Evolutionary conservation across 2,329 filamentous ascomycete species (phyloP).

Genomic region (Ceratocystis cubensis): DNA sequence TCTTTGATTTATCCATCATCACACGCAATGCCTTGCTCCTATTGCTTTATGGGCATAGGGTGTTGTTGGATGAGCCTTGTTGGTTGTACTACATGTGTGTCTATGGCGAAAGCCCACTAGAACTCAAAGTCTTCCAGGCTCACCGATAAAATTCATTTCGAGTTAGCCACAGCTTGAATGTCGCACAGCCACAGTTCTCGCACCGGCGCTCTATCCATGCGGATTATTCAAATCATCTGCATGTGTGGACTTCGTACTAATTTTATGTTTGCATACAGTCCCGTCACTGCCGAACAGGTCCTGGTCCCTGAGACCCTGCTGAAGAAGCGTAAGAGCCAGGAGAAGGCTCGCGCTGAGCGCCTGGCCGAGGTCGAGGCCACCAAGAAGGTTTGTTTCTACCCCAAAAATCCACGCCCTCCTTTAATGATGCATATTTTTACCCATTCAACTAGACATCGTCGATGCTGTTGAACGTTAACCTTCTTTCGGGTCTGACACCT

Average conservation of each 20-base stretch:
- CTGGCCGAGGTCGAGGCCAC: conserved; percentile 67
- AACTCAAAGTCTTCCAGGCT: conserved; percentile 29
- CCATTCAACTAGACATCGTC: conserved; percentile 86
- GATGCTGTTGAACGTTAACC: conserved; percentile 96
- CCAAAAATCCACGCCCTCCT: neutral
- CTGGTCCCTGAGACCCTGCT: conserved; percentile 98
- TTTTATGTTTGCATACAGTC: conserved; percentile 56
- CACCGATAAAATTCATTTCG: conserved; percentile 75
- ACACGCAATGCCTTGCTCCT: conserved; percentile 30
- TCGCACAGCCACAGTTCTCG: conserved; percentile 88
- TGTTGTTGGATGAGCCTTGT: conserved; percentile 61
- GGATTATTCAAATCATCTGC: conserved; percentile 41
- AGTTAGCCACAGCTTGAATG: conserved; percentile 87
- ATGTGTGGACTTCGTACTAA: conserved; percentile 60
- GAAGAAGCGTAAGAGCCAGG: conserved; percentile 99
- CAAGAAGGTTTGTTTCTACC: conserved; percentile 63
- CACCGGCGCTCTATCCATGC: conserved; percentile 59
- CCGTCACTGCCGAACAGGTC: conserved; percentile 88
- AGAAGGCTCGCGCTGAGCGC: conserved; percentile 93
- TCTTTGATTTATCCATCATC: neutral
- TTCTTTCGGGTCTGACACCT: conserved; percentile 96
- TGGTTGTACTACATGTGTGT: conserved; percentile 1
- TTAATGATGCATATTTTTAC: conserved; percentile 62
- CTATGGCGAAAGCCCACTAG: conserved; percentile 20
- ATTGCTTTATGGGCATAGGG: conserved; percentile 37